phyloP scores from a whole-genome alignment of 2,329 filamentous ascomycete genomes.

The Colletotrichum liriopes region DNA sequence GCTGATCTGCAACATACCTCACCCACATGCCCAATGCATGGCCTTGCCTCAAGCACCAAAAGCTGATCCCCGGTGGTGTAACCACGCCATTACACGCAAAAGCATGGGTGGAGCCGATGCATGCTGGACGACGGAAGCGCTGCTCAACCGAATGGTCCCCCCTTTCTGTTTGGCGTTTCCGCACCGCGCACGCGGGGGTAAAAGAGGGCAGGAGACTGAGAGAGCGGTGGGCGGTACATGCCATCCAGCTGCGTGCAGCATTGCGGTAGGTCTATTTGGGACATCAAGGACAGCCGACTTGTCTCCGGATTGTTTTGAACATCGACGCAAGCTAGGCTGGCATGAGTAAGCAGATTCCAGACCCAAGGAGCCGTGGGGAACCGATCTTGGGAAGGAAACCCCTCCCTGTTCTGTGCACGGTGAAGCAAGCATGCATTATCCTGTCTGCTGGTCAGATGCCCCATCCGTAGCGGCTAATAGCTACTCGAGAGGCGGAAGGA shows the following conservation, averaged over 20 bases:
- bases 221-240: not conserved
- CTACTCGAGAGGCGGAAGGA: not conserved
- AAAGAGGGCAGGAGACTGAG: not conserved
- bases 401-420: not conserved
- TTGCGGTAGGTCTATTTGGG: too few species aligned
- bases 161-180: not conserved
- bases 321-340: too few species aligned
- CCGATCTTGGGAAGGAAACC: not conserved
- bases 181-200: not conserved
- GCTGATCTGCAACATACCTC: constrained; percentile 17
- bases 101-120: not conserved
- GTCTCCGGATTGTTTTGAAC: too few species aligned
- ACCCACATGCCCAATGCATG: not conserved
- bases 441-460: not conserved
- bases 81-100: not conserved
- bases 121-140: not conserved
- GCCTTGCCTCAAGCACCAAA: not conserved
- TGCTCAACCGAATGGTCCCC: not conserved
- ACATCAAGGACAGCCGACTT: not conserved
- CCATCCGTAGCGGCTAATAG: not conserved
- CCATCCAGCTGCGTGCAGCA: not conserved
- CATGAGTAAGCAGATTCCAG: not conserved
- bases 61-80: not conserved
- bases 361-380: not conserved
- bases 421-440: not conserved